These are phyloP conservation scores for Leishmania major DNA, from an alignment of 208 protist genomes.

Conservation along the genomic window DNA sequence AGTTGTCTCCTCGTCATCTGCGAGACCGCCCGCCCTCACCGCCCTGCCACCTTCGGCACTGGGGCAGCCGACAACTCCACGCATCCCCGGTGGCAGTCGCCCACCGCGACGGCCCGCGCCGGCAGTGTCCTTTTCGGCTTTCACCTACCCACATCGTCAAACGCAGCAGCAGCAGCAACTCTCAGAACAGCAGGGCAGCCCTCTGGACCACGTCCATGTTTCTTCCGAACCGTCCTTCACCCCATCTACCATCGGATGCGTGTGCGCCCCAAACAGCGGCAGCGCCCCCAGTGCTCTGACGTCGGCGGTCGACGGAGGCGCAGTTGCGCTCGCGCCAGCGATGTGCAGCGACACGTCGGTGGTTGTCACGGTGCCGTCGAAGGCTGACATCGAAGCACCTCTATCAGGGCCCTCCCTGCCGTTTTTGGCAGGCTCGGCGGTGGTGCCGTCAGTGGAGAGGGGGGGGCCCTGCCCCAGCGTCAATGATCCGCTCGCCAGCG, in stretches of 20 bases:
- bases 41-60: neutral
- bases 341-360: neutral
- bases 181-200: neutral
- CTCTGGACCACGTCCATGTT: neutral
- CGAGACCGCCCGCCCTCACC: neutral
- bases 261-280: conserved; percentile 1
- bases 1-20: neutral
- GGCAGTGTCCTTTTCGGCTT: conserved; percentile 18
- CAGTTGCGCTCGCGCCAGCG: neutral
- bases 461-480: neutral
- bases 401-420: neutral
- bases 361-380: neutral
- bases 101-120: conserved; percentile 13
- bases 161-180: neutral
- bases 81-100: neutral
- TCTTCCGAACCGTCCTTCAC: neutral
- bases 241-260: neutral
- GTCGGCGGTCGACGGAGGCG: neutral
- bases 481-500: conserved; percentile 3
- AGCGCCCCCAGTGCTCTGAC: neutral
- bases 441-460: neutral
- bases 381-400: neutral
- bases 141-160: neutral
- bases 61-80: neutral
- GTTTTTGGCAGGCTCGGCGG: neutral